Evolutionary conservation across 495 filamentous ascomycete species (phyloP).

Genomic region (Platismatia glauca): DNA sequence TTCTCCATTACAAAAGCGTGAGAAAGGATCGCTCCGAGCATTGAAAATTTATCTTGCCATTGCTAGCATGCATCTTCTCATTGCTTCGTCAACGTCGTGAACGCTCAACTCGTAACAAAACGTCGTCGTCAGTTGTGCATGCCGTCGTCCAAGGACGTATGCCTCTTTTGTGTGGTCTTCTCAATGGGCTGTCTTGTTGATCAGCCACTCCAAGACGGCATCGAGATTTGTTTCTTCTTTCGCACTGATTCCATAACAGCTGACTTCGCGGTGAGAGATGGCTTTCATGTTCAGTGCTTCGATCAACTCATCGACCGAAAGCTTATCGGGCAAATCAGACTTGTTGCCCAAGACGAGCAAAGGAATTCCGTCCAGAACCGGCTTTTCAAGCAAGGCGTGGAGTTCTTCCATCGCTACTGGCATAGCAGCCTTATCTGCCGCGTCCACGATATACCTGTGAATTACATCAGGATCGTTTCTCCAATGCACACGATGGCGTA

Average conservation of each 20-base stretch:
- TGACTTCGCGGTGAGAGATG: slow-evolving; percentile 87
- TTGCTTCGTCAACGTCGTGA: slow-evolving; percentile 31
- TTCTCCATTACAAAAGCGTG: not conserved
- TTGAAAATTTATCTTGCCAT: slow-evolving; percentile 16
- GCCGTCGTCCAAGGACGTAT: slow-evolving; percentile 9
- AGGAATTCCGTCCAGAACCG: slow-evolving; percentile 79
- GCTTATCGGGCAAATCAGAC: slow-evolving; percentile 78
- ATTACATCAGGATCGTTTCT: slow-evolving; percentile 19
- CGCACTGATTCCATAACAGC: slow-evolving; percentile 96
- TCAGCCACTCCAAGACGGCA: slow-evolving; percentile 92
- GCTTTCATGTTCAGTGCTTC: slow-evolving; percentile 83
- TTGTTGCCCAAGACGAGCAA: slow-evolving; percentile 97
- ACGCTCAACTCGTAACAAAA: slow-evolving; percentile 9
- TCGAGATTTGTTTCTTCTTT: slow-evolving; percentile 98
- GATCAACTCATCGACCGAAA: slow-evolving; percentile 91
- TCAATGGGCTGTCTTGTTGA: slow-evolving; percentile 45
- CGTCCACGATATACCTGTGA: slow-evolving; percentile 82
- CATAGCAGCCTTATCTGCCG: slow-evolving; percentile 69
- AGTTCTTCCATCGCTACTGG: slow-evolving; percentile 89
- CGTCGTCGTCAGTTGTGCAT: slow-evolving; percentile 15
- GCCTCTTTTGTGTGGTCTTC: not conserved
- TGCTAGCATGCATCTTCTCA: slow-evolving; percentile 28
- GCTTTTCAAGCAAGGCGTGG: slow-evolving; percentile 77
- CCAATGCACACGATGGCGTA: not conserved
- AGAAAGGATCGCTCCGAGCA: slow-evolving; percentile 8